Percentiles rank a stretch among this genome's conserved stretches.
These are phyloP conservation scores for Phytophthora fragariaefolia DNA, from an alignment of 352 stramenopile species.

Conservation along the genomic window DNA sequence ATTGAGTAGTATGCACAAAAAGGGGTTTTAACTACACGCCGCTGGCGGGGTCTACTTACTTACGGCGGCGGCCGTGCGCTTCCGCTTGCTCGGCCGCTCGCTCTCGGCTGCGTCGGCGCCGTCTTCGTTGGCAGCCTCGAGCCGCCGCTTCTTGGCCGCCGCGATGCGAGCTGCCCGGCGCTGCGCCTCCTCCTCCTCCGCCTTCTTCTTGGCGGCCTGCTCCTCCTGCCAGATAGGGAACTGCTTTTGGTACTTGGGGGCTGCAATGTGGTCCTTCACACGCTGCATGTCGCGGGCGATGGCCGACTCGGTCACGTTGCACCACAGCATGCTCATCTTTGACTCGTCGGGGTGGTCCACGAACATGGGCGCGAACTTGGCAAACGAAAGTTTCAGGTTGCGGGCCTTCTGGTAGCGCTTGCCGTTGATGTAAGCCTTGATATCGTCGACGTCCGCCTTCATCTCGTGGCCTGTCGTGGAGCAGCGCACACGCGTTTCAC, in stretches of 20 bases:
- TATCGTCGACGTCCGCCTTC: constrained; percentile 59
- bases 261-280: constrained; percentile 62
- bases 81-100: constrained; percentile 28
- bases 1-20: constrained; percentile 30
- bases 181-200: constrained; percentile 37
- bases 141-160: constrained; percentile 38
- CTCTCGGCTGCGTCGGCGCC: constrained; percentile 5
- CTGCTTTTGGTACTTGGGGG: constrained; percentile 61
- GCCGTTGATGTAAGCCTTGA: constrained; percentile 57
- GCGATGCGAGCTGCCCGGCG: constrained; percentile 33
- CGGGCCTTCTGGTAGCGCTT: constrained; percentile 66
- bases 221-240: constrained; percentile 57
- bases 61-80: constrained; percentile 10
- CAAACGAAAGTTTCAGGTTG: constrained; percentile 55
- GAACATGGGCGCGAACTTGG: constrained; percentile 71
- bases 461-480: constrained; percentile 73
- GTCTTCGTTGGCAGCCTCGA: constrained; percentile 26
- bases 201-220: constrained; percentile 51
- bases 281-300: constrained; percentile 55
- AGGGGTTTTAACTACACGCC: too few relatives aligned
- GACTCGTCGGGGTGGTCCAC: constrained; percentile 62
- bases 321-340: constrained; percentile 64
- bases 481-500: constrained; percentile 61
- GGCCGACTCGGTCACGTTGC: constrained; percentile 65
- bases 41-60: constrained; percentile 32